phyloP scores from a whole-genome alignment of 495 filamentous ascomycete genomes.

The Aspergillus mulundensis region DNA sequence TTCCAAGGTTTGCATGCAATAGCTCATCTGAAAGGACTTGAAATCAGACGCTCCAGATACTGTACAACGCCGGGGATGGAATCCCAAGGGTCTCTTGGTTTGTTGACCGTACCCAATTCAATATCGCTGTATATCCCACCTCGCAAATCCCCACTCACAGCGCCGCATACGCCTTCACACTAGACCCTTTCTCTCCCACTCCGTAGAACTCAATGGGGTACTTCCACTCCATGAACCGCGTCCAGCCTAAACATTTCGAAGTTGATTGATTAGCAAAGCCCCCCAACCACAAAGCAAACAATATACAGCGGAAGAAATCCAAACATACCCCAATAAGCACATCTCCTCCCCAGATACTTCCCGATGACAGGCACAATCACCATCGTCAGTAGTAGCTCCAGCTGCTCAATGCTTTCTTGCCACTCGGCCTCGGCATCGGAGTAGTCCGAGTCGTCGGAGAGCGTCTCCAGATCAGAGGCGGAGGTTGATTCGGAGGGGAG shows the following conservation, averaged over 20 bases:
- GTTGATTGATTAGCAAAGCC: not conserved
- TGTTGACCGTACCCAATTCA: not conserved
- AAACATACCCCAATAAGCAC: constrained; percentile 87
- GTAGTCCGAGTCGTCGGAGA: constrained; percentile 34
- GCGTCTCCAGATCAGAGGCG: constrained; percentile 53
- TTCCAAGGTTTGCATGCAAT: not conserved
- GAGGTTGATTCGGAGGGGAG: constrained; percentile 69
- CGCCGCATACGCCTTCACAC: constrained; percentile 63
- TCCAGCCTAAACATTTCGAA: constrained; percentile 53
- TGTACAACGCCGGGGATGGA: not conserved
- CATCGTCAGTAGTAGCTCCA: constrained; percentile 90
- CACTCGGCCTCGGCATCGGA: constrained; percentile 90
- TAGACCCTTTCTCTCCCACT: constrained; percentile 52
- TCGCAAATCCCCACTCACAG: constrained; percentile 46
- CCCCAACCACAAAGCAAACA: not conserved
- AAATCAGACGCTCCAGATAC: not conserved
- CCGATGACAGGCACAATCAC: constrained; percentile 88
- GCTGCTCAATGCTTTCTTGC: constrained; percentile 86
- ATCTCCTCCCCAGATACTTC: constrained; percentile 88
- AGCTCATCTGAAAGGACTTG: not conserved
- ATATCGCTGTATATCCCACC: not conserved
- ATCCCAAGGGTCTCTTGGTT: not conserved
- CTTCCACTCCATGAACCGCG: constrained; percentile 72
- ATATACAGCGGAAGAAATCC: not conserved
- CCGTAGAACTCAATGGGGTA: constrained; percentile 65